Percentiles rank a stretch among this genome's conserved stretches.
Evolutionary conservation across 495 filamentous ascomycete genomes (phyloP).

Genomic region (Xylaria palmicola): DNA sequence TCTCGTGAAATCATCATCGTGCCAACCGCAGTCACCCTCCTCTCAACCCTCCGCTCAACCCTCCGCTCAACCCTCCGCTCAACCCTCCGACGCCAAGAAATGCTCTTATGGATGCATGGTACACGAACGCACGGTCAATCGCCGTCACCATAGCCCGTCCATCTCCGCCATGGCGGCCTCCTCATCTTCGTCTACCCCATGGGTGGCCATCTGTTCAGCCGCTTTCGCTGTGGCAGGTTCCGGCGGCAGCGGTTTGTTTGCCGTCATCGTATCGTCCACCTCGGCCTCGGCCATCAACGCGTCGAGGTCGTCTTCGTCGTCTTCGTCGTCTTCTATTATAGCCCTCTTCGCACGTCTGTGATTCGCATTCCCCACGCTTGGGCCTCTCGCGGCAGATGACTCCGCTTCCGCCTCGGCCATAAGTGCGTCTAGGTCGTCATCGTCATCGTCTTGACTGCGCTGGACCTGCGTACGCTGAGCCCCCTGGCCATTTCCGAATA

Average conservation of each 20-base stretch:
- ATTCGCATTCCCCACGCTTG: constrained; percentile 14
- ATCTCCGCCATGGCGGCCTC: constrained; percentile 69
- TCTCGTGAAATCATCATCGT: too few species aligned
- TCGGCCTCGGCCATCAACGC: constrained; percentile 49
- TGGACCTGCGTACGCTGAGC: background rate
- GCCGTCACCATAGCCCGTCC: constrained; percentile 56
- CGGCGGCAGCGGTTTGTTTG: background rate
- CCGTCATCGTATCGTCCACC: background rate
- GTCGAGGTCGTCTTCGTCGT: constrained; percentile 46
- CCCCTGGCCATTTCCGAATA: constrained; percentile 30
- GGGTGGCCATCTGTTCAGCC: constrained; percentile 18
- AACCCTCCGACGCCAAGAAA: too few species aligned
- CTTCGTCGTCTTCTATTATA: constrained; percentile 7
- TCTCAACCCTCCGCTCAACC: too few species aligned
- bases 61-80: too few species aligned
- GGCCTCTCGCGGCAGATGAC: constrained; percentile 6
- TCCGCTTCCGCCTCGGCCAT: constrained; percentile 48
- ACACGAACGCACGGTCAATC: constrained; percentile 5
- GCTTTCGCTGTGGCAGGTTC: background rate
- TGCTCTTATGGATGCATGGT: too few species aligned
- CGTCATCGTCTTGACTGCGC: constrained; percentile 32
- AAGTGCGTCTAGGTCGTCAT: constrained; percentile 54
- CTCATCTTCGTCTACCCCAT: constrained; percentile 51
- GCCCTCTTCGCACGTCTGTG: background rate
- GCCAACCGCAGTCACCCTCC: too few species aligned